Evolutionary conservation across 2,329 filamentous ascomycete genomes (phyloP).

Genomic region (Apiospora saccharicola): DNA sequence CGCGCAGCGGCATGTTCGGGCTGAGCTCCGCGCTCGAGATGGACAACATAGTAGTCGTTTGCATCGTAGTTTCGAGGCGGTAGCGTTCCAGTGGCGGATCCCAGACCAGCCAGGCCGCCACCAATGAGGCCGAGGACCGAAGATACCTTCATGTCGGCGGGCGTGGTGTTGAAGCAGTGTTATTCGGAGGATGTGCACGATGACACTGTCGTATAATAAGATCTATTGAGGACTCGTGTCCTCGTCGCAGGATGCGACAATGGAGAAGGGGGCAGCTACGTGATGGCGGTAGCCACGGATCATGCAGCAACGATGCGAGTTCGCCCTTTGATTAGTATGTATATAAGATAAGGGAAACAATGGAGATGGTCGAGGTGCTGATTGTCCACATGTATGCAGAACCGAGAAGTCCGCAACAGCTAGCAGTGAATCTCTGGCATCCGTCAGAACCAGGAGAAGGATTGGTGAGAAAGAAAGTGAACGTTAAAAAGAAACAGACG

Average conservation of each 20-base stretch:
- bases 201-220: neutral
- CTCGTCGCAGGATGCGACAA: slow-evolving; percentile 21
- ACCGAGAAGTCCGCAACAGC: neutral
- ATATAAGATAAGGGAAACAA: slow-evolving; percentile 1
- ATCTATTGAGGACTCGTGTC: neutral
- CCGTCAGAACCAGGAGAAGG: slow-evolving; percentile 8
- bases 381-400: slow-evolving; percentile 14
- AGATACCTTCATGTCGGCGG: slow-evolving; percentile 56
- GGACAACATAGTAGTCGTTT: slow-evolving; percentile 93
- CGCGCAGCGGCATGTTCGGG: slow-evolving; percentile 74
- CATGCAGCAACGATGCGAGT: slow-evolving; percentile 4
- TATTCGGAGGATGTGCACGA: neutral
- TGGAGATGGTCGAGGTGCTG: neutral
- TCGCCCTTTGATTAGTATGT: slow-evolving; percentile 18
- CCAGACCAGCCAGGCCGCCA: slow-evolving; percentile 56
- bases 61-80: slow-evolving; percentile 75
- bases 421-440: neutral
- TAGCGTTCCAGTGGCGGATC: slow-evolving; percentile 55
- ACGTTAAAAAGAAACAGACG: slow-evolving; percentile 1
- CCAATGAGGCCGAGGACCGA: slow-evolving; percentile 59
- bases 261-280: slow-evolving; percentile 9
- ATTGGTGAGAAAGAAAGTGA: slow-evolving; percentile 18
- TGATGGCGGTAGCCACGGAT: neutral
- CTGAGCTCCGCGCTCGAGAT: slow-evolving; percentile 72
- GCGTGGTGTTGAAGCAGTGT: slow-evolving; percentile 3